Evolutionary conservation across 495 filamentous ascomycete species (phyloP), one percentile per base, ranked within the genome.

Genomic region (Penicillium verhagenii): DNA sequence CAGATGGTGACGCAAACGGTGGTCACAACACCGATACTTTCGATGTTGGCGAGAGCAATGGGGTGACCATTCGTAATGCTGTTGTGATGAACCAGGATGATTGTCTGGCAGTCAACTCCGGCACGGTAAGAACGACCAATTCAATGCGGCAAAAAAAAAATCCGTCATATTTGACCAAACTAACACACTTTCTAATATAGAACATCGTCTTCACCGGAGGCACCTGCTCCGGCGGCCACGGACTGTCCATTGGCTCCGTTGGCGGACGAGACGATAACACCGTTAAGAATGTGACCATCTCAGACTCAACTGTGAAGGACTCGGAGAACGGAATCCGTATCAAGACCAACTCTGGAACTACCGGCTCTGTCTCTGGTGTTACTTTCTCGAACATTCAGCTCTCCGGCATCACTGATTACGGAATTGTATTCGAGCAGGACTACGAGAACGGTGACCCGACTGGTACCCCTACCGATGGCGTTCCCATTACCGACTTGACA

Each of bases 21-120:
- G 85, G 79, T 6, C 79, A 85, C 52, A 88, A 88, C 67, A 87
- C 86, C 3, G 86, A 88, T 58, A 85, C 73, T 6, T 89, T 88
- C 60, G 86, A 88, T 54, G 72, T 89, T 53, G 78, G 83, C 13
- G 63, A 60, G 1, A 78, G 72, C 5, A 72, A 67, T 21, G 70
- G 74, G 14, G 69, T 86, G 14, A 77, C 69, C 24, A 86, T 87
- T 56, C 70, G 68, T 11, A 73, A 74, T n/a, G 79, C 81, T 13
- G 80, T 65, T 26, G 76, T 86, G 3, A 73, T 80, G 50, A 87
- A 82, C 59, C 85, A 87, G 63, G 84, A 87, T 57, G 85, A 88
- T 60, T 88, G 85, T 59, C 63, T 87, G 11, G 85, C 85, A 9
- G 62, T 87, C 52, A 87, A 86, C 63, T 81, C 61, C 28, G 61